Evolutionary conservation across 2,329 filamentous ascomycete species (phyloP).

Genomic region (Davidsoniella australis): DNA sequence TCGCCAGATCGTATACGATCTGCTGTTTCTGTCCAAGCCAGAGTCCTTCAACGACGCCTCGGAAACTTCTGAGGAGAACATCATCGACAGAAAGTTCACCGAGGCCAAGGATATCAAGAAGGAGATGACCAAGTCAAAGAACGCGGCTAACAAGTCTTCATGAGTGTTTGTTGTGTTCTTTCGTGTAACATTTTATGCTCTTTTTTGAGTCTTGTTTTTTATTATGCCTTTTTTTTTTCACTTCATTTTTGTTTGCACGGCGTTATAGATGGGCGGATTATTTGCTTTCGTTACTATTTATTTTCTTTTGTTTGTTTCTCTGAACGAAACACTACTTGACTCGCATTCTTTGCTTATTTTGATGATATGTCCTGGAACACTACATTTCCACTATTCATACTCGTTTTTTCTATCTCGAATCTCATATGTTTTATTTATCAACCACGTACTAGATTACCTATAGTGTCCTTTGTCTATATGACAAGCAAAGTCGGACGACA

Average conservation of each 20-base stretch:
- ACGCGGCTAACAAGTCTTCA: no score
- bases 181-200: not conserved
- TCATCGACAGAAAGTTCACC: not conserved
- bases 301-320: not conserved
- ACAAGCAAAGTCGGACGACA: no score
- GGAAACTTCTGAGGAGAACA: not conserved
- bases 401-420: no score
- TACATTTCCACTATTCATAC: no score
- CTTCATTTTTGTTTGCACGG: not conserved
- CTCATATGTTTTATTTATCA: no score
- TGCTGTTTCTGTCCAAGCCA: constrained; percentile 14
- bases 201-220: constrained; percentile 1
- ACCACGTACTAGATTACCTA: no score
- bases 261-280: not conserved
- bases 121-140: no score
- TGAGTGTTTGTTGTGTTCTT: not conserved
- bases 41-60: constrained; percentile 13
- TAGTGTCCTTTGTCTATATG: no score
- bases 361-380: not conserved
- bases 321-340: no score
- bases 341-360: not conserved
- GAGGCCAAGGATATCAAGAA: no score
- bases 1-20: constrained; percentile 1
- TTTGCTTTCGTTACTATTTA: not conserved
- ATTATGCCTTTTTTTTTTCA: not conserved